Percentiles rank a stretch among this genome's conserved stretches.
Evolutionary conservation across 768 basidiomycete species (phyloP).

Genomic region (Tephrocybe sp.): DNA sequence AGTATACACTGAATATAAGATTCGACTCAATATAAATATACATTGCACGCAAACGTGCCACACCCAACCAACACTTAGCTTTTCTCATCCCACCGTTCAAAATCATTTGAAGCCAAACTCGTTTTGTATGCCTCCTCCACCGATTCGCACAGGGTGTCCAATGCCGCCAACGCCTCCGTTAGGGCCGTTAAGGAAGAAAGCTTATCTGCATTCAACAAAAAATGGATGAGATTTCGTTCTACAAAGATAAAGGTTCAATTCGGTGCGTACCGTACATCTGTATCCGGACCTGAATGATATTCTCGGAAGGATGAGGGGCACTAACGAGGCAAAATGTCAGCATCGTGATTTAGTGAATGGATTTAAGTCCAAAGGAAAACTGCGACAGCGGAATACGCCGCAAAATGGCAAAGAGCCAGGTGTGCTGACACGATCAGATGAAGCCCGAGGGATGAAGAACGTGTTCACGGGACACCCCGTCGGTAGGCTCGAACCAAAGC

Average conservation of each 20-base stretch:
- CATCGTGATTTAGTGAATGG: background rate
- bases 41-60: background rate
- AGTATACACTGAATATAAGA: conserved; percentile 9
- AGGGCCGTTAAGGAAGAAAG: conserved; percentile 85
- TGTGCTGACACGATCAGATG: background rate
- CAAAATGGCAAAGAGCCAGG: background rate
- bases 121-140: conserved; percentile 66
- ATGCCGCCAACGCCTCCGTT: conserved; percentile 68
- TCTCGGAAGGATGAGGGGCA: conserved; percentile 95
- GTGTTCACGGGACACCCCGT: conserved; percentile 2
- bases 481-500: background rate
- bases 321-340: conserved; percentile 33
- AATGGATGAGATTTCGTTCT: conserved; percentile 1
- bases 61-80: conserved; percentile 33
- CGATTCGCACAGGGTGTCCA: conserved; percentile 72
- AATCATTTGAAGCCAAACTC: conserved; percentile 52
- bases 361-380: background rate
- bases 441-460: background rate
- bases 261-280: conserved; percentile 95
- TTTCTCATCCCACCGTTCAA: conserved; percentile 69
- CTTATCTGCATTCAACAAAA: conserved; percentile 52
- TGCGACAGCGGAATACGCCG: background rate
- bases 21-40: conserved; percentile 11
- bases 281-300: conserved; percentile 93
- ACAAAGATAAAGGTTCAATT: background rate